These are phyloP conservation scores for Colletotrichum siamense DNA, from an alignment of 2,329 filamentous ascomycete genomes.

Conservation along the genomic window DNA sequence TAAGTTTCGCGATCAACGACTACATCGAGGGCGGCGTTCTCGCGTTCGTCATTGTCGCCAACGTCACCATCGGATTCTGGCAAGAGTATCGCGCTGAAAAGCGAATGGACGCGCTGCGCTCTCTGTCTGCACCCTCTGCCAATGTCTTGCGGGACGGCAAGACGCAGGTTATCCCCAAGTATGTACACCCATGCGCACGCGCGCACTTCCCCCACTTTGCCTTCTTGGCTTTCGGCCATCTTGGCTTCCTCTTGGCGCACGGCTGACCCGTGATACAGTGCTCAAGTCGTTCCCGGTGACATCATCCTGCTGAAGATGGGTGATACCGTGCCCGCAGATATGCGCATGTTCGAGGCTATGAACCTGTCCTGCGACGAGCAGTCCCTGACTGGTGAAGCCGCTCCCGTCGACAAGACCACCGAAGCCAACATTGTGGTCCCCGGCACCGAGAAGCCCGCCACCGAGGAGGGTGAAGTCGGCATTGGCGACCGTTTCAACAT, in stretches of 20 bases:
- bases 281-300: conserved; percentile 75
- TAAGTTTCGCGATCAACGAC: conserved; percentile 70
- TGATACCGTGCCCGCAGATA: conserved; percentile 76
- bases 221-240: neutral
- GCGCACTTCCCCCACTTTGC: neutral
- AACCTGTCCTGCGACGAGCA: conserved; percentile 83
- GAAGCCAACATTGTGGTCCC: conserved; percentile 51
- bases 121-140: conserved; percentile 68
- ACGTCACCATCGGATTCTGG: conserved; percentile 72
- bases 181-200: conserved; percentile 32
- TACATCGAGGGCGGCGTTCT: conserved; percentile 73
- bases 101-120: conserved; percentile 68
- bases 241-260: neutral
- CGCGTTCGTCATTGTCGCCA: conserved; percentile 70
- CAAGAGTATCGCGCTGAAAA: conserved; percentile 70
- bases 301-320: conserved; percentile 72
- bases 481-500: conserved; percentile 78
- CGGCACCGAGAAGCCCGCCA: conserved; percentile 50
- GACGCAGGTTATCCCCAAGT: conserved; percentile 63
- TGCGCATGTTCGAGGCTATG: conserved; percentile 74
- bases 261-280: conserved; percentile 40
- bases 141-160: conserved; percentile 66
- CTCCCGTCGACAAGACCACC: conserved; percentile 71
- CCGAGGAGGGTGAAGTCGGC: conserved; percentile 56
- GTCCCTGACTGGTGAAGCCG: conserved; percentile 77